Percentiles rank a stretch among this genome's conserved stretches.
Conservation (phyloP, 2,329 filamentous ascomycete genomes). For the Coniochaeta pulveracea region DNA sequence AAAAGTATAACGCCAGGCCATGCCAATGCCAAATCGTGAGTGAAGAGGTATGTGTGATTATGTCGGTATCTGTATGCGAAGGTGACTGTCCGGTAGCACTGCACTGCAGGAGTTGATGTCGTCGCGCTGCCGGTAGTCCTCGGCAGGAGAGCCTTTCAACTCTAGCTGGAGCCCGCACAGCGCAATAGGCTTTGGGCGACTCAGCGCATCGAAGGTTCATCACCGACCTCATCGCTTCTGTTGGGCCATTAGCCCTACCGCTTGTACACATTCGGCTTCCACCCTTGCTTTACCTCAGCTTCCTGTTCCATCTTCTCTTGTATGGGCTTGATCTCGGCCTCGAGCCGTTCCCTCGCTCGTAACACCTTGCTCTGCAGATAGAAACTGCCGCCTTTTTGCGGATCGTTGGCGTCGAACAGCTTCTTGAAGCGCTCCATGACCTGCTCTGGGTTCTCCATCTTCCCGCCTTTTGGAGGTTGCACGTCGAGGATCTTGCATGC, state of each 20-base stretch:
- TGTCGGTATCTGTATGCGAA: neutral
- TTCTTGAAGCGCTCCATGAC: slow-evolving; percentile 85
- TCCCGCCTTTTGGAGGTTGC: slow-evolving; percentile 69
- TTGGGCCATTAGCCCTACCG: slow-evolving; percentile 47
- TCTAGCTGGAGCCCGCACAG: too few relatives aligned
- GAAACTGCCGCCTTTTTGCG: slow-evolving; percentile 91
- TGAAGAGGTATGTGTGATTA: slow-evolving; percentile 39
- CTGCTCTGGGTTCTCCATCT: slow-evolving; percentile 68
- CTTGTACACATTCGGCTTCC: slow-evolving; percentile 93
- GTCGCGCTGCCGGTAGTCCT: neutral
- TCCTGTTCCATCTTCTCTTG: slow-evolving; percentile 62
- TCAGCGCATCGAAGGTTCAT: neutral
- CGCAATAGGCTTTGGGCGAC: neutral
- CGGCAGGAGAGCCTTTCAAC: too few relatives aligned
- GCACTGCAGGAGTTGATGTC: neutral
- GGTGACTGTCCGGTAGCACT: neutral
- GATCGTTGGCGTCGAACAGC: slow-evolving; percentile 89
- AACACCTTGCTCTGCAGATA: slow-evolving; percentile 97
- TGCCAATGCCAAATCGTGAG: slow-evolving; percentile 31
- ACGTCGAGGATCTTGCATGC: slow-evolving; percentile 97
- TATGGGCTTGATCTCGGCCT: slow-evolving; percentile 68
- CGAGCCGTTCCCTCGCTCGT: slow-evolving; percentile 81
- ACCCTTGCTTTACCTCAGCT: slow-evolving; percentile 71
- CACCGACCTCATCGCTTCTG: neutral
- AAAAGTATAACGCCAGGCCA: slow-evolving; percentile 34